Conservation (phyloP, 2,329 filamentous ascomycete species). For the Sordariomycetes sp. region DNA sequence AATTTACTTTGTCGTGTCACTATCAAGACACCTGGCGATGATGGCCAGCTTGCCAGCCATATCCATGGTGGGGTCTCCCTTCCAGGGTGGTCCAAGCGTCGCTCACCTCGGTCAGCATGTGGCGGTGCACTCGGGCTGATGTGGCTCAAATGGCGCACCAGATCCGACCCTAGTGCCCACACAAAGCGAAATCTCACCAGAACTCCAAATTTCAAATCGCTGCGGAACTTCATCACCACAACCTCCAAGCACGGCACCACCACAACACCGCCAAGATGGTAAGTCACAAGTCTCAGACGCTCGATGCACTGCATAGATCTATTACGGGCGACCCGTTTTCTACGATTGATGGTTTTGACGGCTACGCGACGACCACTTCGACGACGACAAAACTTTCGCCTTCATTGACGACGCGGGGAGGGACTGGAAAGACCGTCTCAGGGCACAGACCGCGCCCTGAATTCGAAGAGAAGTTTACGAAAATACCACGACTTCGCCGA, state of each 20-base stretch:
- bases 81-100: slow-evolving; percentile 6
- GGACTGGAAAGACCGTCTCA: too few species aligned
- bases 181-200: slow-evolving; percentile 34
- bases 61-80: slow-evolving; percentile 16
- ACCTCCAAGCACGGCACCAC: slow-evolving; percentile 32
- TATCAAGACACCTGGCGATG: slow-evolving; percentile 18
- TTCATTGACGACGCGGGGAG: too few species aligned
- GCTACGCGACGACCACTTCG: neutral
- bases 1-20: slow-evolving; percentile 7
- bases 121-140: slow-evolving; percentile 7
- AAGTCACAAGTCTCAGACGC: slow-evolving; percentile 13
- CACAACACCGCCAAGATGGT: slow-evolving; percentile 41
- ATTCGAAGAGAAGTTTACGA: too few species aligned
- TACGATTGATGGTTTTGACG: slow-evolving; percentile 4
- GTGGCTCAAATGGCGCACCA: slow-evolving; percentile 11
- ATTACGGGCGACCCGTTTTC: slow-evolving; percentile 1
- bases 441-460: too few species aligned
- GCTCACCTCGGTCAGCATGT: slow-evolving; percentile 9
- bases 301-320: neutral
- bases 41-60: slow-evolving; percentile 8
- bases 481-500: too few species aligned
- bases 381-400: too few species aligned
- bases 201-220: slow-evolving; percentile 32
- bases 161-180: slow-evolving; percentile 31
- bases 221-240: slow-evolving; percentile 19